Conservation (phyloP, 129 eudicot genomes). For the Rutidosis leptorrhynchoides region DNA sequence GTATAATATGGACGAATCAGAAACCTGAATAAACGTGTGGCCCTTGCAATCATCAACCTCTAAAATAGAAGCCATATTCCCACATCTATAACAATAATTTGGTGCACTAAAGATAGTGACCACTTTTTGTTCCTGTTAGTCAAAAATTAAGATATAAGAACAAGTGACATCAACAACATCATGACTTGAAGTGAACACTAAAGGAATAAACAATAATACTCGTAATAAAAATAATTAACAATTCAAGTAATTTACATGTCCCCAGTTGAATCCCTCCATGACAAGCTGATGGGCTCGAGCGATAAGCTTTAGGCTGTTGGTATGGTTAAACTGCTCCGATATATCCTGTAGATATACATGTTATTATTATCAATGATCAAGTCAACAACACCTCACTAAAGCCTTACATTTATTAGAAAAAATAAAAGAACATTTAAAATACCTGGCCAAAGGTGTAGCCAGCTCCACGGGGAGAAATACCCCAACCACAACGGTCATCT, state of each 20-base stretch:
- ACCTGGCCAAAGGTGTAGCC: slow-evolving; percentile 99
- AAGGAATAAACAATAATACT: background rate
- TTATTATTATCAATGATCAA: background rate
- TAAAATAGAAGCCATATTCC: slow-evolving; percentile 95
- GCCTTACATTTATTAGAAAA: background rate
- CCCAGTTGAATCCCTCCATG: slow-evolving; percentile 98
- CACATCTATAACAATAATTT: slow-evolving; percentile 93
- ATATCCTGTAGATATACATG: slow-evolving; percentile 54
- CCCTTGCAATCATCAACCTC: slow-evolving; percentile 95
- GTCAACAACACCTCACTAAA: background rate
- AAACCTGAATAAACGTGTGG: slow-evolving; percentile 83
- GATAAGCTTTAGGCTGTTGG: slow-evolving; percentile 80
- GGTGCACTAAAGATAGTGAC: slow-evolving; percentile 97
- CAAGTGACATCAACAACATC: slow-evolving; percentile 6
- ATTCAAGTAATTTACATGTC: slow-evolving; percentile 49
- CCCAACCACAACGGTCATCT: slow-evolving; percentile 99
- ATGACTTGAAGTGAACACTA: background rate
- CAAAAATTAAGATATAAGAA: slow-evolving; percentile 10
- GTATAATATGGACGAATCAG: background rate
- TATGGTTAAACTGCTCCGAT: slow-evolving; percentile 90
- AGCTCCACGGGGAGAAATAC: slow-evolving; percentile 93
- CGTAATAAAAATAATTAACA: background rate
- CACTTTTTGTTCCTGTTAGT: slow-evolving; percentile 82
- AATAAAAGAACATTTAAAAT: slow-evolving; percentile 12
- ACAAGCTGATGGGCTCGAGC: slow-evolving; percentile 97